Conservation (phyloP, 2,329 filamentous ascomycete species). For the Shiraia bambusicola region DNA sequence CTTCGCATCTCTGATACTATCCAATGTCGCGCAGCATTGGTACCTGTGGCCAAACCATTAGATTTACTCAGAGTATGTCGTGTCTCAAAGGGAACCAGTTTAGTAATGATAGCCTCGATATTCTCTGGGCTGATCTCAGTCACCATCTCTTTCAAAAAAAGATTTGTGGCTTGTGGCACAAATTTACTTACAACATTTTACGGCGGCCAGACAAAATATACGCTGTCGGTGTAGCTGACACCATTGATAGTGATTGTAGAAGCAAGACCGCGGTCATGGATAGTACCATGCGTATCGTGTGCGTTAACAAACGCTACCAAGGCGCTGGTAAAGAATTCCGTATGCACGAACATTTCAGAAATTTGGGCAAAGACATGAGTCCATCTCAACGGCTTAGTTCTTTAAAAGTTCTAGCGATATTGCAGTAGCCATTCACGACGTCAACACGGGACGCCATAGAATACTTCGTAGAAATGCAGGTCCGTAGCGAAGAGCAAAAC, state of each 20-base stretch:
- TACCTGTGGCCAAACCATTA: slow-evolving; percentile 54
- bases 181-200: slow-evolving; percentile 42
- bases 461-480: slow-evolving; percentile 8
- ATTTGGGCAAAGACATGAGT: not conserved
- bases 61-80: slow-evolving; percentile 58
- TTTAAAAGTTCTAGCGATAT: slow-evolving; percentile 11
- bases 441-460: slow-evolving; percentile 4
- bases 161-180: slow-evolving; percentile 45
- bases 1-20: slow-evolving; percentile 53
- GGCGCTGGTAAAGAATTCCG: slow-evolving; percentile 10
- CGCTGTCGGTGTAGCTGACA: slow-evolving; percentile 36
- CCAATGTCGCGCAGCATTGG: slow-evolving; percentile 61
- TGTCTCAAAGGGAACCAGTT: slow-evolving; percentile 59
- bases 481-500: slow-evolving; percentile 7
- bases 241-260: slow-evolving; percentile 34
- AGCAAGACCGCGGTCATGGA: slow-evolving; percentile 29
- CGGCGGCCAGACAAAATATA: slow-evolving; percentile 47
- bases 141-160: slow-evolving; percentile 45
- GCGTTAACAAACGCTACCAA: slow-evolving; percentile 24
- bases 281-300: slow-evolving; percentile 33
- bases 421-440: not conserved
- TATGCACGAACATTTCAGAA: slow-evolving; percentile 22
- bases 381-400: not conserved
- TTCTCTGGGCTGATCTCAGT: slow-evolving; percentile 45
- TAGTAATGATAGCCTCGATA: slow-evolving; percentile 55